Base-by-base conservation (phyloP, 2,329 filamentous ascomycete genomes). In the Cladosporium sp. region DNA sequence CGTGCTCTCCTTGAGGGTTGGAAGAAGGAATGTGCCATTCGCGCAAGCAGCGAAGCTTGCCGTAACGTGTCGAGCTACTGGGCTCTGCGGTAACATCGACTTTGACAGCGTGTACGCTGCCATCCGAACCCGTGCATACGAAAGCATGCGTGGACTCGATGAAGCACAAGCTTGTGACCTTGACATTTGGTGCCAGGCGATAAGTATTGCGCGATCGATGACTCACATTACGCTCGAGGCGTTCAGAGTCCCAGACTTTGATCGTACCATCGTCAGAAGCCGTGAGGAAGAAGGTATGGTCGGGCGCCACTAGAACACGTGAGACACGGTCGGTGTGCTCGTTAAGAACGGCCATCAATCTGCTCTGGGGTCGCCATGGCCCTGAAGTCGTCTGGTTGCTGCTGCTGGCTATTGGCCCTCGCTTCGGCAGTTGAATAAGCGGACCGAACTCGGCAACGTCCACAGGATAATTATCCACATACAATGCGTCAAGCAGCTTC, bases 121-220 rank as follows among this genome's bases (percentile, higher is more conserved):
- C 94, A 71, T 99, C 92, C 47, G 84, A 91, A 4, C 90, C 92
- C 53, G 90, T 94, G 68, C 90, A 96, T 60, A 96, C 81, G 70
- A 99, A 97, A 20, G 90, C 92, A 71, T 97, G 91, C 0, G 92
- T 96, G 64, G 91, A 89, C 68, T 97, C 92, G 37, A 99, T 84
- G 69, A 99, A 97, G 65, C 90, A 92, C 20, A 99, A 73, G 13
- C 90, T 87, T 28, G 90, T 86, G 2, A 97, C 88, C 59, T 84
- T 88, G 0, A 86, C 82, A 1, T 86, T 88, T 1, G 83, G 74
- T 0, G 81, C 82, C 65, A 97, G 90, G 58, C 81, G 86, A 74
- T 97, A 88, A 0, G 90, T 95, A 68, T 95, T 90, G 20, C 93
- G 83, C 25, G 94, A 91, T 42, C 91, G 85, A 66, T 96, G 89